Evolutionary conservation across 352 stramenopile species (phyloP).

Genomic region (Pythium sukuiense): DNA sequence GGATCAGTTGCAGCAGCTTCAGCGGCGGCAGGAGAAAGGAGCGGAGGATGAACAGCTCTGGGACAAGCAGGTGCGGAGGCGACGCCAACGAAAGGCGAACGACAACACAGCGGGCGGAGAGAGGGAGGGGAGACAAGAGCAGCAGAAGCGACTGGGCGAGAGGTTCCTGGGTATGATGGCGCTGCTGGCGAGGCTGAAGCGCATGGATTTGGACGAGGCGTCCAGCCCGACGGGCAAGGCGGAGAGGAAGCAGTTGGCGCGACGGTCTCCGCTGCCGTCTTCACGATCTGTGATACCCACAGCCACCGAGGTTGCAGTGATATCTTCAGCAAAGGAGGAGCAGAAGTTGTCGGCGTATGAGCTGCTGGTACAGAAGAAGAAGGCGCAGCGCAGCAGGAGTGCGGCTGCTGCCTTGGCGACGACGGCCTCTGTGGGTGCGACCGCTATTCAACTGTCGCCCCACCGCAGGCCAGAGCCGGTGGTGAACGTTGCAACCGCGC

Average conservation of each 20-base stretch:
- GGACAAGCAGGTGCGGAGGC: background rate
- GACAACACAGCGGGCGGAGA: background rate
- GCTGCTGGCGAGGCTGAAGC: conserved; percentile 42
- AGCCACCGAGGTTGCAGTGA: background rate
- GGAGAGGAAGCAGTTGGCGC: background rate
- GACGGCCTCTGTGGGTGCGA: no score
- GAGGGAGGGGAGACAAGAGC: conserved; percentile 9
- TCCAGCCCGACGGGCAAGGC: background rate
- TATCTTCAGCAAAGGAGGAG: background rate
- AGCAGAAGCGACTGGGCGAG: conserved; percentile 45
- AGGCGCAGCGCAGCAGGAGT: background rate
- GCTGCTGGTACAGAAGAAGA: conserved; percentile 7
- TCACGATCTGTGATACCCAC: background rate
- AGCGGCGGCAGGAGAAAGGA: conserved; percentile 21
- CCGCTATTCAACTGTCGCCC: conserved; percentile 7
- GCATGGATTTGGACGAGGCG: conserved; percentile 22
- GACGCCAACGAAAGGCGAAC: background rate
- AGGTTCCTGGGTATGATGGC: conserved; percentile 63
- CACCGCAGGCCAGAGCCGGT: conserved; percentile 26
- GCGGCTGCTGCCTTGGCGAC: no score
- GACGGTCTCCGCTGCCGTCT: background rate
- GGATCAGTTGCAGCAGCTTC: conserved; percentile 28
- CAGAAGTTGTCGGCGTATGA: background rate
- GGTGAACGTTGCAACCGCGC: conserved; percentile 34
- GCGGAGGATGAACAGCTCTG: conserved; percentile 4